Conservation (phyloP, 345 rosid species). For the Combretum micranthum region DNA sequence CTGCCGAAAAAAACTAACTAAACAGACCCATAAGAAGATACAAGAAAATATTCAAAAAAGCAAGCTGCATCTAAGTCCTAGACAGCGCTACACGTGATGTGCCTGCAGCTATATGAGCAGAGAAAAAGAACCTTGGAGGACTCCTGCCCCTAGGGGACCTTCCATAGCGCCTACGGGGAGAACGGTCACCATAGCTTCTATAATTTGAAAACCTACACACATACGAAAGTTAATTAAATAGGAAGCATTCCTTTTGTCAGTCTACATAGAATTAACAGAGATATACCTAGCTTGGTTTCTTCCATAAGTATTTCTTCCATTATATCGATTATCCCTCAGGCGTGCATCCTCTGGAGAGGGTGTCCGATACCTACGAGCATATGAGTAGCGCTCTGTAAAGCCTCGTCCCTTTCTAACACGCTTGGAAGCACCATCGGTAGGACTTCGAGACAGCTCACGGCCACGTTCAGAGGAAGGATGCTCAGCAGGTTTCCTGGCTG, state of each 20-base stretch:
- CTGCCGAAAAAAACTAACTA: too few relatives aligned
- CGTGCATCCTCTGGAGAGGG: conserved; percentile 84
- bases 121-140: conserved; percentile 62
- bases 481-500: conserved; percentile 27
- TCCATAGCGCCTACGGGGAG: conserved; percentile 46
- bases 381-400: conserved; percentile 82
- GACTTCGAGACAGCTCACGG: conserved; percentile 25
- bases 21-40: too few relatives aligned
- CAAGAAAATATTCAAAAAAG: too few relatives aligned
- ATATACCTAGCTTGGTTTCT: conserved; percentile 68
- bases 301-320: conserved; percentile 58
- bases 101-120: neutral
- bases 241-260: neutral
- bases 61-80: too few relatives aligned
- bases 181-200: conserved; percentile 45
- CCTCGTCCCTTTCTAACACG: conserved; percentile 97
- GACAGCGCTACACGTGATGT: neutral
- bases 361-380: conserved; percentile 87
- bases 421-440: conserved; percentile 49
- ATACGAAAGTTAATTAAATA: conserved; percentile 4
- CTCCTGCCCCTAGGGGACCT: conserved; percentile 72
- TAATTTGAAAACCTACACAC: conserved; percentile 46
- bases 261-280: conserved; percentile 4
- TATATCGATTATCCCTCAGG: conserved; percentile 37
- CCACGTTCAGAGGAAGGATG: conserved; percentile 27